Base-by-base conservation (phyloP, 805 yeast species). In the Wickerhamiella australiensis region DNA sequence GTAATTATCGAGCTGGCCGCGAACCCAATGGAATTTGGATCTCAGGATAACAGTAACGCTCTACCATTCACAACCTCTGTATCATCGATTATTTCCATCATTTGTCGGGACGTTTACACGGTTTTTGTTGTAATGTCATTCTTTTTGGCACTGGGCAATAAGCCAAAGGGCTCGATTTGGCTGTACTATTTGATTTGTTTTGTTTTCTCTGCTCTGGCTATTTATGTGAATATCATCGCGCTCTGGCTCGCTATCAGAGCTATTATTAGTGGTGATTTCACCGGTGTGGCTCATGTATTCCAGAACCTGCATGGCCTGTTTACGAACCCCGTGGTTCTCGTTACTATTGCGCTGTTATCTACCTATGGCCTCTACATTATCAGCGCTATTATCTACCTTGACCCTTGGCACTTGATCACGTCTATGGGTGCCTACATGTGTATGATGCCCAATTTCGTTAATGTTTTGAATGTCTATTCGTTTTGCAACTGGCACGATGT, bases 401-500 rank as follows among this genome's bases (percentile, higher is more conserved):
- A 78, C 56, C 82, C 82, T 9, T 78, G 82, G 82, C 84, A 78
- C 59, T 70, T 76, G 70, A 65, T 77, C 57, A 75, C 78, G 21
- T 73, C 79, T 31, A 75, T 77, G 59, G 50, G 55, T 21, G 68
- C 63, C 56, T 64, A 65, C 54, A 43, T 64, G 56, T 59, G 61
- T 52, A 51, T 66, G 58, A 62, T 61, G 66, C 67, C 68, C 13
- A 56, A 59, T 42, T 66, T 63, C 46, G 62, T 64, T 51, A 66
- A 66, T 52, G 76, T 79, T 36, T 66, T 79, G 58, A 78, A 77
- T 59, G 80, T 79, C 45, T 79, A 77, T 62, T 82, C 84, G 1
- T 79, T 79, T 61, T 79, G 82, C 67, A 79, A 79, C 63, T 77
- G 79, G 67, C 83, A 79, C 60, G 84, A 79, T 64, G 75, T 79